Evolutionary conservation across 306 rosid genomes (phyloP), one percentile per base, ranked within the genome.

Genomic region (Cicer arietinum): DNA sequence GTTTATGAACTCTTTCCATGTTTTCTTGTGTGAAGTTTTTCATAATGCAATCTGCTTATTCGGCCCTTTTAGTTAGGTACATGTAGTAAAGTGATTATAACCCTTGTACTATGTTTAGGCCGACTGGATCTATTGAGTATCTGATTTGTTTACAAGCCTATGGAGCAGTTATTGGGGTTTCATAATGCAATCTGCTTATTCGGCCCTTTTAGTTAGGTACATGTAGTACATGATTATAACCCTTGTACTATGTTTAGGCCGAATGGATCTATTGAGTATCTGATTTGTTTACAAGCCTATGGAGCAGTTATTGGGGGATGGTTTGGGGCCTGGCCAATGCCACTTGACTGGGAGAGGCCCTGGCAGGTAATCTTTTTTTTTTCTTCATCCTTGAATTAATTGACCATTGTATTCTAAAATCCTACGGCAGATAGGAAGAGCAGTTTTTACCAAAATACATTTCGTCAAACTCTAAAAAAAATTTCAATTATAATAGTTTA

Each of bases 271-370:
- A 16, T 92, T 44, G 97, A 92, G 75, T 76, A 82, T 73, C 79
- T 92, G 85, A 84, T 90, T 79, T 92, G 91, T 79, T 81, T 92
- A 69, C 90, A 94, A 11, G 97, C 97, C 48, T 93, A 90, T 80
- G 99, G 97, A 70, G 96, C 91, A 77, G 75, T 89, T 63, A 85
- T 94, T 40, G 96, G 99, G 74, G 97, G 89, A 56, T 94, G 97
- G 97, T 89, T 94, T 85, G 97, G 98, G 69, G 96, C 98, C 67
- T 92, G 92, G 92, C 95, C 96, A 11, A 89, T 94, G 97, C 98
- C 97, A n/a, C 98, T 94, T 83, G 98, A 94, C 76, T 94, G 98
- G 98, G 98, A 91, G 84, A 86, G 95, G 66, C 91, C 94, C 52
- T 90, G 97, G 96, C 98, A 90, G 96, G 98, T 91, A 84, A 43